These are phyloP conservation scores for Asterophora parasitica DNA, from an alignment of 768 basidiomycete genomes.

Conservation along the genomic window DNA sequence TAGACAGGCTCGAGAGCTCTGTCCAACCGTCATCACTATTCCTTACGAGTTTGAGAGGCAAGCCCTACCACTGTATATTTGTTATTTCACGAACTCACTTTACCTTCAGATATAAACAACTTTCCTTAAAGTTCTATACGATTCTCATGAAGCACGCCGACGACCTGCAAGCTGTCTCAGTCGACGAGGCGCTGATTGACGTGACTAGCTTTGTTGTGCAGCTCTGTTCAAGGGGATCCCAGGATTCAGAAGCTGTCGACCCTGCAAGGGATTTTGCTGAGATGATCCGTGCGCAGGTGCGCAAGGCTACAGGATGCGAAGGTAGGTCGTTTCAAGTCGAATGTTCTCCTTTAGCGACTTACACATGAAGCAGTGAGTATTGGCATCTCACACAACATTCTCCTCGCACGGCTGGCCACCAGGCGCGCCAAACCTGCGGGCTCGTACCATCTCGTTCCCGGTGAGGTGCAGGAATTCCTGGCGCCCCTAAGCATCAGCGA, in stretches of 20 bases:
- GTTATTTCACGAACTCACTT: background rate
- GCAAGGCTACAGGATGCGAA: slow-evolving; percentile 79
- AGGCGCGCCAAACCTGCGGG: slow-evolving; percentile 88
- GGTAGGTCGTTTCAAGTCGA: slow-evolving; percentile 46
- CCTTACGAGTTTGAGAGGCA: slow-evolving; percentile 93
- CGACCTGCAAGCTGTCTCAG: slow-evolving; percentile 90
- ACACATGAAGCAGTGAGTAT: slow-evolving; percentile 62
- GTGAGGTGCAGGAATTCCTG: slow-evolving; percentile 50
- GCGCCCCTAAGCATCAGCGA: slow-evolving; percentile 71
- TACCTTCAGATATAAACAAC: slow-evolving; percentile 67
- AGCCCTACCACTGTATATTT: slow-evolving; percentile 12
- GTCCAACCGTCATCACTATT: slow-evolving; percentile 67
- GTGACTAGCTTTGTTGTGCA: slow-evolving; percentile 60
- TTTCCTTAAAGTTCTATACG: slow-evolving; percentile 87
- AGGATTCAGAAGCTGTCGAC: slow-evolving; percentile 35
- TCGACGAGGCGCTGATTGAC: slow-evolving; percentile 94
- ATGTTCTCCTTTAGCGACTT: background rate
- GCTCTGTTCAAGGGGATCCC: slow-evolving; percentile 24
- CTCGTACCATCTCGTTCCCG: slow-evolving; percentile 65
- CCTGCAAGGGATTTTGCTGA: slow-evolving; percentile 78
- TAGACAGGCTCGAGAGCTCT: slow-evolving; percentile 65
- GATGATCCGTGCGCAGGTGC: slow-evolving; percentile 71
- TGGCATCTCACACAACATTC: slow-evolving; percentile 87
- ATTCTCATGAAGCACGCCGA: slow-evolving; percentile 88
- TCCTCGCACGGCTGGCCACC: slow-evolving; percentile 90